phyloP scores from a whole-genome alignment of 352 stramenopile species.

The Globisporangium polare region DNA sequence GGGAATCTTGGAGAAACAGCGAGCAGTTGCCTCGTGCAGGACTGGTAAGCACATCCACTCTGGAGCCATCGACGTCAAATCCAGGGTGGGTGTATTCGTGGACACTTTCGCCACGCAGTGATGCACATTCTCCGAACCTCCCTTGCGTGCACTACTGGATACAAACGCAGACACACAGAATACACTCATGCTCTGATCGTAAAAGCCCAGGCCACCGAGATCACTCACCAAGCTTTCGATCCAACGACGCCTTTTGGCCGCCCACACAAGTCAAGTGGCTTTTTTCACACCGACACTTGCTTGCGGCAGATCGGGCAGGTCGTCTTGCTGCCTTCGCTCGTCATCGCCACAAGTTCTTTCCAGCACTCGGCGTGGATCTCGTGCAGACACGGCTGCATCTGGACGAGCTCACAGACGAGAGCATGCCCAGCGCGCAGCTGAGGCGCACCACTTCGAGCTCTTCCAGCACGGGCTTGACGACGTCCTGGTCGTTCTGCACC shows the following conservation, averaged over 20 bases:
- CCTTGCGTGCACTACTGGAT: neutral
- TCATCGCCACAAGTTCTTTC: conserved; percentile 24
- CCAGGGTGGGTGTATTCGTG: no score
- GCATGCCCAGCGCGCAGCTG: no score
- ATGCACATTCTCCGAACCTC: no score
- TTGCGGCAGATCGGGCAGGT: conserved; percentile 5
- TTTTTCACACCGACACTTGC: neutral
- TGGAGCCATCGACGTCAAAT: no score
- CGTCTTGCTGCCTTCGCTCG: neutral
- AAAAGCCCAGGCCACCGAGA: neutral
- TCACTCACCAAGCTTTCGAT: neutral
- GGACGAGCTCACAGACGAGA: conserved; percentile 33
- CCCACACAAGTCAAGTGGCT: neutral
- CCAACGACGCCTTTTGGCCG: neutral
- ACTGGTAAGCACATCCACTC: no score
- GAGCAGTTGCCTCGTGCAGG: no score
- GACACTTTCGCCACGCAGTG: no score
- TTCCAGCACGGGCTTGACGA: conserved; percentile 60
- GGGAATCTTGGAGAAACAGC: no score
- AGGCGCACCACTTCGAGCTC: conserved; percentile 67
- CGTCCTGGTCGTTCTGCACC: conserved; percentile 54
- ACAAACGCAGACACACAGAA: neutral
- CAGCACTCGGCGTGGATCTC: conserved; percentile 46
- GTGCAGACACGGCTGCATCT: conserved; percentile 39
- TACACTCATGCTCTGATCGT: neutral